Base-by-base conservation (phyloP, 1,139 yeast species). In the Pneumocystis wakefieldiae region DNA sequence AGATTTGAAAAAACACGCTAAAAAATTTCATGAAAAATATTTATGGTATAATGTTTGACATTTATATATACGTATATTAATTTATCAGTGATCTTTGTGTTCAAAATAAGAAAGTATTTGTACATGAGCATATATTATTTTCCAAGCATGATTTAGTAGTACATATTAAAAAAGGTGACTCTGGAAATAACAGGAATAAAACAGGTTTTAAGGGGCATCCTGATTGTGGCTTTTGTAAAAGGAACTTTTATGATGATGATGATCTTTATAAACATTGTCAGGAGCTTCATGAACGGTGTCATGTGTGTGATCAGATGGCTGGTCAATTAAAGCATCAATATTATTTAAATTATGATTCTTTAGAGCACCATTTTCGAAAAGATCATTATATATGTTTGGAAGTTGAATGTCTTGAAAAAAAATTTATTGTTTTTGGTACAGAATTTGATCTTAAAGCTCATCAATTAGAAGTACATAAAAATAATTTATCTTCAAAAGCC, bases 181-280 rank as follows among this genome's bases (percentile, higher is more conserved):
- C 58, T 12, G 53, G 57, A 42, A 41, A 57, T 12, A 61, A 65
- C 8, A 57, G 61, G 3, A 71, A 72, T 19, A 80, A 78, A 60
- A 74, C 76, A 24, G 97, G 97, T 2, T 91, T 91, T 72, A 77
- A 75, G 12, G 97, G 97, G 0, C 99, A 92, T 72, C 97, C 97
- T 0, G 79, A 80, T 68, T 92, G 99, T 78, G 83, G 82, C 68
- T 88, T 88, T 73, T 92, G 98, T 74, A 76, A 81, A 3, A 80
- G 77, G 68, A 75, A 95, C 65, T 91, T 88, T 72, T 92, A 92
- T 72, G 89, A 96, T 0, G 90, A 84, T 63, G 97, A 92, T 71
- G 97, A 91, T 72, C 78, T 90, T 69, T 83, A 82, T 69, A 75
- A 84, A 57, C 99, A 92, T 73, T 81, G 92, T 75, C 79, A 96